Percentiles rank a stretch among this genome's conserved stretches.
phyloP scores from a whole-genome alignment of 179 eudicot genomes.

The Gypsophila paniculata region DNA sequence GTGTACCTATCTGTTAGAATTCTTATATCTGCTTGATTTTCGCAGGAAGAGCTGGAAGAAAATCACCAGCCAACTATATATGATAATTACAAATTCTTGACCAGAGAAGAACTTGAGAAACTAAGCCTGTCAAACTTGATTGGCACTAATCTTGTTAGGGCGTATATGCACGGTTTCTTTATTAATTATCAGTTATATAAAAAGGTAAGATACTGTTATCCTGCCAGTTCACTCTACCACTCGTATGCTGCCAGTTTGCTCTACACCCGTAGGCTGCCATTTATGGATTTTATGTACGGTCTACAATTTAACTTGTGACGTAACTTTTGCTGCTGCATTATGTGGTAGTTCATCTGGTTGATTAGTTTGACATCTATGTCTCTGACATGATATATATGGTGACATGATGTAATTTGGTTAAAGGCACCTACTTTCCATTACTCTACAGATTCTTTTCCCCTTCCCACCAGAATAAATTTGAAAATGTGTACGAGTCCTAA shows the following conservation, averaged over 20 bases:
- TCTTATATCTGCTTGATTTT: slow-evolving; percentile 16
- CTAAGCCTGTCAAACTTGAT: slow-evolving; percentile 63
- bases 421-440: too few species aligned
- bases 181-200: slow-evolving; percentile 60
- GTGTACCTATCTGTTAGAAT: background rate
- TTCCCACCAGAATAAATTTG: too few species aligned
- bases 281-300: background rate
- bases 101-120: slow-evolving; percentile 72
- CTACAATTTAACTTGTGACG: background rate
- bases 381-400: too few species aligned
- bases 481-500: too few species aligned
- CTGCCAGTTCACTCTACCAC: background rate
- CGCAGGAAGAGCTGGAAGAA: slow-evolving; percentile 94
- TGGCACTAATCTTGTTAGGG: slow-evolving; percentile 81
- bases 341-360: background rate
- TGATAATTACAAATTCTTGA: slow-evolving; percentile 87
- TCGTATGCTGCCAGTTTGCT: slow-evolving; percentile 1
- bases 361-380: too few species aligned
- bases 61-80: slow-evolving; percentile 70
- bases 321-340: background rate
- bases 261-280: background rate
- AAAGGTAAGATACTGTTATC: slow-evolving; percentile 43
- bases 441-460: too few species aligned
- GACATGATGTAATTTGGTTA: too few species aligned
- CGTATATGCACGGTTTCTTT: slow-evolving; percentile 92